Evolutionary conservation across 1,284 basidiomycete genomes (phyloP).

Genomic region (Irpex sp.): DNA sequence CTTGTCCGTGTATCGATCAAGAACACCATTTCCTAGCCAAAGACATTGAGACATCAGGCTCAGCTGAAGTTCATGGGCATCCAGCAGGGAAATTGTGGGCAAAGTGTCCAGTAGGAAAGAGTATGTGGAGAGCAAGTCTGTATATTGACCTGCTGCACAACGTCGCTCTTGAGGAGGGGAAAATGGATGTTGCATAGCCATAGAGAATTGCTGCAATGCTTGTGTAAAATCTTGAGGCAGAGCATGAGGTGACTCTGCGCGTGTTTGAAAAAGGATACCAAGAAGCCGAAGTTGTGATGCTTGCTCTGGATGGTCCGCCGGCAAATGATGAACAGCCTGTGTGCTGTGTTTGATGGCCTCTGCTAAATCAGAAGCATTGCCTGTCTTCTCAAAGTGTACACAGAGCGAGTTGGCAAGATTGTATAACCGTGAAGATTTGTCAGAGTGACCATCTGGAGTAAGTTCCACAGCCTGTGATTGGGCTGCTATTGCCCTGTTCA

Average conservation of each 20-base stretch:
- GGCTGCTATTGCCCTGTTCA: not conserved
- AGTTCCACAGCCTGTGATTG: not conserved
- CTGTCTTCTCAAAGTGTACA: not conserved
- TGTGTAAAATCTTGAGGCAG: not conserved
- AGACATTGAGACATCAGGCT: not conserved
- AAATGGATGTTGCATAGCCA: not conserved
- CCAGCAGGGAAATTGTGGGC: not conserved
- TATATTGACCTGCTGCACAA: not conserved
- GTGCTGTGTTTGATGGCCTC: not conserved
- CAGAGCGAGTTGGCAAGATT: not conserved
- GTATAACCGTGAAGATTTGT: not conserved
- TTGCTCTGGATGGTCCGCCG: not conserved
- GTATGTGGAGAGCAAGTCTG: not conserved
- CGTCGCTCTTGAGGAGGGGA: not conserved
- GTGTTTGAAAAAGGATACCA: not conserved
- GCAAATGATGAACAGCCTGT: not conserved
- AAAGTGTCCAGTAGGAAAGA: not conserved
- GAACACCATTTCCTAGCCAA: not conserved
- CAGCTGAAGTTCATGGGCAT: not conserved
- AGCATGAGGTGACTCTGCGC: not conserved
- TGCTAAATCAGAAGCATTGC: not conserved
- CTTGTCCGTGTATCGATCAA: too few relatives aligned
- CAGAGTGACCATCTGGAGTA: not conserved
- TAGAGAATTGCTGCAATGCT: not conserved
- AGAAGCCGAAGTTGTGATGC: not conserved